These are phyloP conservation scores for Prunella vulgaris DNA, from an alignment of 257 asterid species.

Conservation along the genomic window DNA sequence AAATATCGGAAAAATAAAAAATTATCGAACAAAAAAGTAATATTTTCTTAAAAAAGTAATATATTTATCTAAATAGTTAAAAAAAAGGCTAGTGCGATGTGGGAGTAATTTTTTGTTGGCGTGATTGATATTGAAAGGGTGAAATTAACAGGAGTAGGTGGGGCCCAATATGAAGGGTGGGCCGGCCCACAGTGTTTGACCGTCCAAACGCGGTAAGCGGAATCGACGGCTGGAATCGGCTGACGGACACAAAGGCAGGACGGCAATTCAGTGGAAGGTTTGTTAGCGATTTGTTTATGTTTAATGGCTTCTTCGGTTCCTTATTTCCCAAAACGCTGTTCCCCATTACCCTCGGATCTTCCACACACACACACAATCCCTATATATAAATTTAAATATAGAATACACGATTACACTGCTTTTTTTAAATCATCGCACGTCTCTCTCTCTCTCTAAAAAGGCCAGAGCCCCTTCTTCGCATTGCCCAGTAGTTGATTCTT, in stretches of 20 bases:
- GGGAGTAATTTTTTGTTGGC: too few species aligned
- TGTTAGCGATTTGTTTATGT: too few species aligned
- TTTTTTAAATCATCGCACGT: neutral
- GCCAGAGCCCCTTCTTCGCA: slow-evolving; percentile 20
- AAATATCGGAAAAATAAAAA: too few species aligned
- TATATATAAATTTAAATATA: neutral
- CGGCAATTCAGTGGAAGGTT: slow-evolving; percentile 21
- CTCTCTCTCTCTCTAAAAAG: slow-evolving; percentile 21
- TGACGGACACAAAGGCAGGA: slow-evolving; percentile 19
- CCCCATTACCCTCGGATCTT: slow-evolving; percentile 32
- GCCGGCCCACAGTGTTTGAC: slow-evolving; percentile 26
- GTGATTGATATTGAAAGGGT: too few species aligned
- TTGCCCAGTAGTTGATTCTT: slow-evolving; percentile 25
- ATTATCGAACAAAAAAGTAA: too few species aligned
- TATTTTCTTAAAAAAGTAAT: too few species aligned
- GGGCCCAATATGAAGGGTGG: slow-evolving; percentile 13
- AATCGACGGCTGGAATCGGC: slow-evolving; percentile 31
- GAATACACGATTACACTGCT: neutral
- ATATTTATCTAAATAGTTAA: too few species aligned
- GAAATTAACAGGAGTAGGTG: neutral
- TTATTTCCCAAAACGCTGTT: neutral
- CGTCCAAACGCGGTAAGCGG: slow-evolving; percentile 5
- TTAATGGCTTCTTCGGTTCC: slow-evolving; percentile 9
- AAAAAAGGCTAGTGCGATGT: too few species aligned
- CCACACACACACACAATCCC: neutral